Evolutionary conservation across 768 basidiomycete species (phyloP).

Genomic region (Clavaria fumosa): DNA sequence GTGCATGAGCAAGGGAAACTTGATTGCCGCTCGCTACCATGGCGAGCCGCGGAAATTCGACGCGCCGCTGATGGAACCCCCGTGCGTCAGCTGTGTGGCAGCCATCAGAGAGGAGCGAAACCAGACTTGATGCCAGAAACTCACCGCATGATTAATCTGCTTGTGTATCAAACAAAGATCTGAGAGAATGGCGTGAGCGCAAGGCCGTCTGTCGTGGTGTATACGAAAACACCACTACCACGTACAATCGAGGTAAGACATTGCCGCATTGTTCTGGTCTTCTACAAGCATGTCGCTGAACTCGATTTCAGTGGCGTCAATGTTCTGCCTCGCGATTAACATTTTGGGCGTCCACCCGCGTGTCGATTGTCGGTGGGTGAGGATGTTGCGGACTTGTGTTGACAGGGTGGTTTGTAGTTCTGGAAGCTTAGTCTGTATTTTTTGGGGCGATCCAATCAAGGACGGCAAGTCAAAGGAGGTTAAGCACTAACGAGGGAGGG

Average conservation of each 20-base stretch:
- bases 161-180: not conserved
- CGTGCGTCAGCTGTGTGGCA: not conserved
- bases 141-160: not conserved
- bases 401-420: constrained; percentile 61
- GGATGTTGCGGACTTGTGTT: constrained; percentile 69
- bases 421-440: constrained; percentile 55
- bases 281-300: constrained; percentile 96
- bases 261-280: constrained; percentile 90
- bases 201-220: not conserved
- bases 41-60: not conserved
- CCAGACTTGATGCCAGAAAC: not conserved
- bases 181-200: not conserved
- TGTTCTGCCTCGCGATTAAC: constrained; percentile 75
- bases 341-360: constrained; percentile 42
- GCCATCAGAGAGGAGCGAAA: not conserved
- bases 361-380: constrained; percentile 47
- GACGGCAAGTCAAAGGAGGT: constrained; percentile 5
- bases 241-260: constrained; percentile 85
- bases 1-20: no score
- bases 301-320: constrained; percentile 87
- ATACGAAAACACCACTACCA: not conserved
- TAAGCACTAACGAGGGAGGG: constrained; percentile 42
- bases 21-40: constrained; percentile 9
- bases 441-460: constrained; percentile 4
- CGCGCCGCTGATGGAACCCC: not conserved